Evolutionary conservation across 2,329 filamentous ascomycete species (phyloP).

Genomic region (Dactylellina sp.): DNA sequence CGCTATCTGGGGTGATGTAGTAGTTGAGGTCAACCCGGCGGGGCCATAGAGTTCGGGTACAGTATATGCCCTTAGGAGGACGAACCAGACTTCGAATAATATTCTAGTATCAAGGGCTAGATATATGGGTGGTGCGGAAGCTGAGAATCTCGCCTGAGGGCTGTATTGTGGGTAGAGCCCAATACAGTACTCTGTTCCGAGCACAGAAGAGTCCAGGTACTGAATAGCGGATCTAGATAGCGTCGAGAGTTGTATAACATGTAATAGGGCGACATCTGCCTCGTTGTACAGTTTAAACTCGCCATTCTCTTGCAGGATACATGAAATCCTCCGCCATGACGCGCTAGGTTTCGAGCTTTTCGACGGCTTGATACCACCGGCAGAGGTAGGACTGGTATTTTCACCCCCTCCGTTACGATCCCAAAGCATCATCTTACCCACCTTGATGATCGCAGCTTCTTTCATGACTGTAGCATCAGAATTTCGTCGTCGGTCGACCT

Average conservation of each 20-base stretch:
- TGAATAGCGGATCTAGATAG: conserved; percentile 91
- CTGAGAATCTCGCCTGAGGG: conserved; percentile 75
- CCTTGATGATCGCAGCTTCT: conserved; percentile 89
- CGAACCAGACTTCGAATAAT: conserved; percentile 97
- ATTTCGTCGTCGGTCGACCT: conserved; percentile 65
- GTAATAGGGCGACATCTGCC: conserved; percentile 81
- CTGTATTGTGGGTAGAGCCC: conserved; percentile 95
- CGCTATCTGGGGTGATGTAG: conserved; percentile 41
- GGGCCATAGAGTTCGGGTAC: conserved; percentile 87
- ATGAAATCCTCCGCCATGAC: conserved; percentile 87
- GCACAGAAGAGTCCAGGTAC: conserved; percentile 85
- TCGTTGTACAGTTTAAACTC: conserved; percentile 92
- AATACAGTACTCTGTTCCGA: conserved; percentile 93
- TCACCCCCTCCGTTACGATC: conserved; percentile 74
- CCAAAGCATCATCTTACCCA: conserved; percentile 91
- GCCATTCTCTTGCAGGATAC: conserved; percentile 92
- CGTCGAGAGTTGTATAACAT: conserved; percentile 86
- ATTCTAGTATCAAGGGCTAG: conserved; percentile 82
- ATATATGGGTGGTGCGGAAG: conserved; percentile 78
- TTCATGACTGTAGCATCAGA: conserved; percentile 69
- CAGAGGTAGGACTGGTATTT: conserved; percentile 59
- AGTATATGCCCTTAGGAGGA: conserved; percentile 88
- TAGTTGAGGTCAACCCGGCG: conserved; percentile 29
- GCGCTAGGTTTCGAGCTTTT: conserved; percentile 43
- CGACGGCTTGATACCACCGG: conserved; percentile 58